Evolutionary conservation across 441 rosid genomes (phyloP).

Genomic region (Geranium incanum): DNA sequence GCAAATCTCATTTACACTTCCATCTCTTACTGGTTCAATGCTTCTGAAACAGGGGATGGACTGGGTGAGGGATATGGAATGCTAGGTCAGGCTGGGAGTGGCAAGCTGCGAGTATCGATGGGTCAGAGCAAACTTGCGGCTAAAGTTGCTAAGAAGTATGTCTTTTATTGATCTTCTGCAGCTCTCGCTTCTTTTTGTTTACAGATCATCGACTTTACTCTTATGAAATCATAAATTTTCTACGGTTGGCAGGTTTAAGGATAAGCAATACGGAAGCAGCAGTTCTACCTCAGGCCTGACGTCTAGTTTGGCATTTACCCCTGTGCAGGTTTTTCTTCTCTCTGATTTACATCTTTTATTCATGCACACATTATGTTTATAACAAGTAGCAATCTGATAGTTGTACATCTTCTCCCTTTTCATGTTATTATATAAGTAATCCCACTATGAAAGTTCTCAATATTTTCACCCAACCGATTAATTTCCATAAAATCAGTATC

Average conservation of each 20-base stretch:
- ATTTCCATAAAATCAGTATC: background rate
- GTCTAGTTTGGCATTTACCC: background rate
- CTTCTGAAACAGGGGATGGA: slow-evolving; percentile 66
- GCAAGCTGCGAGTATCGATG: slow-evolving; percentile 52
- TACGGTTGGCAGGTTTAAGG: slow-evolving; percentile 50
- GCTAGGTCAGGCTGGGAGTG: slow-evolving; percentile 99
- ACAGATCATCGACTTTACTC: background rate
- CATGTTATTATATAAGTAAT: background rate
- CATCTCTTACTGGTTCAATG: slow-evolving; percentile 14
- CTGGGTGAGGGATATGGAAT: slow-evolving; percentile 96
- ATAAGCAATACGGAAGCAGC: slow-evolving; percentile 57
- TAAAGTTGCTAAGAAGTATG: slow-evolving; percentile 83
- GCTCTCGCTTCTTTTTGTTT: background rate
- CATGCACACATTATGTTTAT: background rate
- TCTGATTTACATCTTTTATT: background rate
- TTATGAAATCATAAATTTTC: slow-evolving; percentile 8
- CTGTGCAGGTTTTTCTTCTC: background rate
- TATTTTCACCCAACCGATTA: too few relatives aligned
- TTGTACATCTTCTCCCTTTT: background rate
- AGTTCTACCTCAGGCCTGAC: background rate
- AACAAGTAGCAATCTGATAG: background rate
- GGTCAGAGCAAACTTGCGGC: slow-evolving; percentile 81
- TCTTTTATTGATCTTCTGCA: background rate
- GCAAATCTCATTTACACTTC: background rate
- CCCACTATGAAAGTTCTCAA: background rate